Conservation (phyloP, 1,284 basidiomycete species). For the Heliocybe sulcata region DNA sequence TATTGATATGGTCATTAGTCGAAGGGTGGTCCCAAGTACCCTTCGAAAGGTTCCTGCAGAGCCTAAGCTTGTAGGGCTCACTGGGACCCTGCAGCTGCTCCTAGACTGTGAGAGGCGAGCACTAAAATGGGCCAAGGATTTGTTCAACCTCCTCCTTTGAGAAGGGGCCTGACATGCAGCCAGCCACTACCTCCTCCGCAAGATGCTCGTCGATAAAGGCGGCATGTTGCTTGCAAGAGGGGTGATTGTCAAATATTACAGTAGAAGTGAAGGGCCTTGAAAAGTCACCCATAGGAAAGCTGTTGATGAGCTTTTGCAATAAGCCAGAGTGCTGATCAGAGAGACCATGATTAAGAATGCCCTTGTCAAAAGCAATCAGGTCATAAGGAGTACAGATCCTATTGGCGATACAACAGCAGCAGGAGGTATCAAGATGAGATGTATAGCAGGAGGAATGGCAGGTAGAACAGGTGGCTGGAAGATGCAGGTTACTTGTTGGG, state of each 20-base stretch:
- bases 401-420: neutral
- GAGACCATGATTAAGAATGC: constrained; percentile 10
- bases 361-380: constrained; percentile 9
- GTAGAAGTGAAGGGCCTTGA: constrained; percentile 12
- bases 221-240: constrained; percentile 9
- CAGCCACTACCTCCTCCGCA: constrained; percentile 15
- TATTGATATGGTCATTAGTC: constrained; percentile 22
- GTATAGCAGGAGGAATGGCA: neutral
- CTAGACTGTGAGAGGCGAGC: constrained; percentile 16
- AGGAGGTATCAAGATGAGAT: neutral
- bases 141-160: constrained; percentile 14
- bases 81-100: constrained; percentile 4
- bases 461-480: neutral
- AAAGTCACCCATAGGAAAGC: constrained; percentile 27
- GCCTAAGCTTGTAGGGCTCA: constrained; percentile 5
- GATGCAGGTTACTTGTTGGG: neutral
- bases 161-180: constrained; percentile 27
- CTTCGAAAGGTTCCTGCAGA: constrained; percentile 12
- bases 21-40: constrained; percentile 10
- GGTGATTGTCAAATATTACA: constrained; percentile 21
- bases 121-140: constrained; percentile 18
- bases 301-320: constrained; percentile 15
- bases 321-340: constrained; percentile 20
- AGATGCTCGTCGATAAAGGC: constrained; percentile 22
- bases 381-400: constrained; percentile 12